Evolutionary conservation across 2,329 filamentous ascomycete species (phyloP), one percentile per base, ranked within the genome.

Genomic region (Lojkania enalia): DNA sequence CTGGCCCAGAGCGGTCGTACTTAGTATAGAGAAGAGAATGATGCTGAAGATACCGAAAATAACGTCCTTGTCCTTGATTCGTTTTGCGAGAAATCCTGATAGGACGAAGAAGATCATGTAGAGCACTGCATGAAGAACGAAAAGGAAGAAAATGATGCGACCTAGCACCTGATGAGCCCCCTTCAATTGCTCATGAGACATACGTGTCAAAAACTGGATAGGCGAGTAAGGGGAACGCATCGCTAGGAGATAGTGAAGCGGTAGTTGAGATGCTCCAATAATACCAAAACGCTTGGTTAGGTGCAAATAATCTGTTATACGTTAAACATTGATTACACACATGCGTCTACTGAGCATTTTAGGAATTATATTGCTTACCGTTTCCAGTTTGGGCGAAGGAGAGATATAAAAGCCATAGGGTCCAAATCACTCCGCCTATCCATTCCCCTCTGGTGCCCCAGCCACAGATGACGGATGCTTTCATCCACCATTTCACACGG

Each of bases 211-310:
- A 16, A 74, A 63, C 36, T 78, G 77, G 12, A 83, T 57, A 1
- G 78, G 74, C 3, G 72, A 76, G 40, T 77, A 80, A 3, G 74
- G 68, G 5, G 76, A 73, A 41, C 76, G 75, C 44, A 78, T 69
- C 13, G 77, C 69, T 46, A 85, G 74, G 5, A 84, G 71, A 44
- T 83, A 81, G 42, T 84, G 81, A 2, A 84, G 61, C 1, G 82
- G 82, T 1, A 71, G 61, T 54, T 85, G 82, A 6, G 81, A 83
- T 4, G 81, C 73, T 16, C 72, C 80, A 38, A 84, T 73, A 35
- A 81, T 79, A 14, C 78, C 82, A 41, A 85, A 74, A 4, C 81
- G 76, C 66, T 83, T 84, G 18, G 82, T 84, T 18, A 85, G 67
- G 61, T 85, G 82, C 20, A 84, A 71, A 44, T 84, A 85, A 62